phyloP scores from a whole-genome alignment of 2,329 filamentous ascomycete species.

The Graphiopsis chlorocephala region DNA sequence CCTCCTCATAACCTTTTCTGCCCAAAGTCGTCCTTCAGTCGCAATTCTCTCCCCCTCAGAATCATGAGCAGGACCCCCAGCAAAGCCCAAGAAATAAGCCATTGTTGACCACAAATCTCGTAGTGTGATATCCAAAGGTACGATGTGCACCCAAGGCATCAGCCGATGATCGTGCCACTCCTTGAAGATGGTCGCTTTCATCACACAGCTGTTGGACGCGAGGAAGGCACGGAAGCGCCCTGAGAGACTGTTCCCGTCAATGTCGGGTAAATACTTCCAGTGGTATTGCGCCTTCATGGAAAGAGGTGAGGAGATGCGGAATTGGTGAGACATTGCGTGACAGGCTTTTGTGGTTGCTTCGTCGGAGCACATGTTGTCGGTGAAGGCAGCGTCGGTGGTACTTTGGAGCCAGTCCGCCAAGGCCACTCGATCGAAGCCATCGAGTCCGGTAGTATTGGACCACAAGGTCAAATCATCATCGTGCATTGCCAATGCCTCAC shows the following conservation, averaged over 20 bases:
- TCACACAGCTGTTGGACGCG: constrained; percentile 25
- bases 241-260: constrained; percentile 61
- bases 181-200: constrained; percentile 38
- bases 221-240: constrained; percentile 36
- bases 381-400: not conserved
- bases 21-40: constrained; percentile 24
- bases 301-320: constrained; percentile 31
- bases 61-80: constrained; percentile 13
- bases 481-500: constrained; percentile 35
- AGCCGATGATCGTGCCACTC: constrained; percentile 39
- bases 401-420: not conserved
- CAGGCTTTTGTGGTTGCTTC: not conserved
- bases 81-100: constrained; percentile 25
- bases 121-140: constrained; percentile 33
- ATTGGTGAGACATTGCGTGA: constrained; percentile 22
- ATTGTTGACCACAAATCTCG: constrained; percentile 30
- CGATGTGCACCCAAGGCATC: constrained; percentile 37
- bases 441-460: not conserved
- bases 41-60: constrained; percentile 25
- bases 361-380: not conserved
- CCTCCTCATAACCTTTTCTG: constrained; percentile 21
- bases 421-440: not conserved
- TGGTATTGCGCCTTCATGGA: constrained; percentile 42
- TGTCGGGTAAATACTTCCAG: constrained; percentile 68
- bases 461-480: not conserved